Percentiles rank a stretch among this genome's conserved stretches.
Conservation (phyloP, 225 moss, liverwort and hornwort species). For the Lunularia cruciata region DNA sequence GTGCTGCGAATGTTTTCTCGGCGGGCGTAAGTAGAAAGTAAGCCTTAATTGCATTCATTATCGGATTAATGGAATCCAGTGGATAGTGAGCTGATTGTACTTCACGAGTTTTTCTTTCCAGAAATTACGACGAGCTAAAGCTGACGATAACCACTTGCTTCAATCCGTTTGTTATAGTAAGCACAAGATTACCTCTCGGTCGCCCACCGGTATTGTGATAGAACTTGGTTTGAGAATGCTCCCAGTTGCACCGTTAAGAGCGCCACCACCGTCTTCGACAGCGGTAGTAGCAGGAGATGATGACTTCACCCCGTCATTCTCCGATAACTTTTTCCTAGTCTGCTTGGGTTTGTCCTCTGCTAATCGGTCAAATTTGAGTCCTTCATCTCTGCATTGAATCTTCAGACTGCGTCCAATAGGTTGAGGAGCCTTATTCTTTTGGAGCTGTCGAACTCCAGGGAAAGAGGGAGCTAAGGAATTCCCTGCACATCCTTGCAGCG, state of each 20-base stretch:
- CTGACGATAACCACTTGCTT: too few species aligned
- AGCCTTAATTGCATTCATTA: too few species aligned
- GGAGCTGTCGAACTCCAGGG: neutral
- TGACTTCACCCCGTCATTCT: conserved; percentile 3
- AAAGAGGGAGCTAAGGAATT: conserved; percentile 3
- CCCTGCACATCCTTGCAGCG: conserved; percentile 14
- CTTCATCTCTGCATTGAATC: conserved; percentile 34
- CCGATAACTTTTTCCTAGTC: conserved; percentile 3
- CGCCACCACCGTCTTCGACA: conserved; percentile 5
- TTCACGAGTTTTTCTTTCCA: neutral
- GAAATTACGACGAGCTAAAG: neutral
- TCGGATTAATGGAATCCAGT: neutral
- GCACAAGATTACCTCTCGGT: conserved; percentile 39
- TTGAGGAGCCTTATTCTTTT: conserved; percentile 4
- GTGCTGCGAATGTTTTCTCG: too few species aligned
- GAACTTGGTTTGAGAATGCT: conserved; percentile 60
- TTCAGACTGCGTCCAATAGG: neutral
- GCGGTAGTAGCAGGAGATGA: conserved; percentile 2
- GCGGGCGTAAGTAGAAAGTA: too few species aligned
- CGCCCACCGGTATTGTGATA: conserved; percentile 75
- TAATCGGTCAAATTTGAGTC: conserved; percentile 17
- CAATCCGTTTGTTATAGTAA: too few species aligned
- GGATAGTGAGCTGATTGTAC: neutral
- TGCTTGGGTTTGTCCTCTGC: conserved; percentile 21
- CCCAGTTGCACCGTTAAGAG: conserved; percentile 2